Conservation (phyloP, 345 rosid genomes). For the Anastatica hierochuntica region DNA sequence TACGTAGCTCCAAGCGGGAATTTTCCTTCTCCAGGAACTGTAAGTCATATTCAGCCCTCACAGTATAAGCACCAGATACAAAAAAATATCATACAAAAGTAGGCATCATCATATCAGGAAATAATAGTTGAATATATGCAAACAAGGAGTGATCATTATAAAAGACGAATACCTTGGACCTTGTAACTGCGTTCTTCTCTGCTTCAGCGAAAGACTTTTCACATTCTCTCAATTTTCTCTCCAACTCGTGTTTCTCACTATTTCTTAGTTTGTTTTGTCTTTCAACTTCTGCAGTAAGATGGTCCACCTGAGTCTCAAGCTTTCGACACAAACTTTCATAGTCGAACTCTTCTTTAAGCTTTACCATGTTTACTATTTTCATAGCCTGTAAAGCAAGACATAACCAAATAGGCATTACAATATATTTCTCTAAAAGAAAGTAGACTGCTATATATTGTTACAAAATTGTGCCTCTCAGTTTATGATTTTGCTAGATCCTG, state of each 20-base stretch:
- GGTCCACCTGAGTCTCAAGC: conserved; percentile 73
- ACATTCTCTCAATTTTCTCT: conserved; percentile 47
- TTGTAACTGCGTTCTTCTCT: conserved; percentile 39
- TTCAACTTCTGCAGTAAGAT: conserved; percentile 79
- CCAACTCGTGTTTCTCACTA: conserved; percentile 40
- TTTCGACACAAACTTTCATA: conserved; percentile 84
- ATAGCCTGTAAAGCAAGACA: conserved; percentile 57
- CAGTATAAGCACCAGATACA: conserved; percentile 3
- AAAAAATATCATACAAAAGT: neutral
- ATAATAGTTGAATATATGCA: neutral
- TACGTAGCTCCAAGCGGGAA: conserved; percentile 35
- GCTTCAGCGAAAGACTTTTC: conserved; percentile 39
- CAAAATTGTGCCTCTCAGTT: neutral
- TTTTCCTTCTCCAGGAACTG: conserved; percentile 79
- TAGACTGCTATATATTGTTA: too few species aligned
- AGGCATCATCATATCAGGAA: conserved; percentile 11
- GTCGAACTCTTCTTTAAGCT: conserved; percentile 91
- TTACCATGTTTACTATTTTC: conserved; percentile 85
- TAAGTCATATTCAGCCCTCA: conserved; percentile 11
- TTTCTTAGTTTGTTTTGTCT: conserved; percentile 65
- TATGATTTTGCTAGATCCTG: neutral
- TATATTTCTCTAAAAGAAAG: neutral
- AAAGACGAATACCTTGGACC: conserved; percentile 68
- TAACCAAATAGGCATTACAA: conserved; percentile 3
- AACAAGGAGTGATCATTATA: conserved; percentile 16